These are phyloP conservation scores for Fimicolochytrium jonesii DNA, from an alignment of 192 early-diverging fungal genomes.

Conservation along the genomic window DNA sequence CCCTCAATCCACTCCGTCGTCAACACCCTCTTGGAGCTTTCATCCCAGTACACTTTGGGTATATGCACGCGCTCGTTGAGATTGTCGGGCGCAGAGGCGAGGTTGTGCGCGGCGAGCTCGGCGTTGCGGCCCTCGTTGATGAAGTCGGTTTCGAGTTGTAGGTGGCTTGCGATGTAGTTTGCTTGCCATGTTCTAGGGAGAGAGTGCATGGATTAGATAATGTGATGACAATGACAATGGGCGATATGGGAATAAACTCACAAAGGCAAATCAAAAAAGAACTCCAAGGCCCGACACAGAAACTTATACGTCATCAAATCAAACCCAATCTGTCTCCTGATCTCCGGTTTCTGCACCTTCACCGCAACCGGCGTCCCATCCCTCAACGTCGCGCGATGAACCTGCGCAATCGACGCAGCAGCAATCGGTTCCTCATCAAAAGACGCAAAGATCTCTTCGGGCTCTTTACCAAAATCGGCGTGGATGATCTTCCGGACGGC, in stretches of 20 bases:
- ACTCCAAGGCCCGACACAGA: slow-evolving; percentile 62
- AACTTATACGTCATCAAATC: slow-evolving; percentile 70
- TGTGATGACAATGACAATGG: too few relatives aligned
- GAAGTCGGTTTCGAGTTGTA: slow-evolving; percentile 86
- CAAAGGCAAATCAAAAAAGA: slow-evolving; percentile 78
- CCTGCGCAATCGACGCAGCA: slow-evolving; percentile 91
- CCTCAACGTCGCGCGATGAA: slow-evolving; percentile 75
- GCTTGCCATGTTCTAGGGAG: slow-evolving; percentile 58
- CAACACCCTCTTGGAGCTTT: slow-evolving; percentile 67
- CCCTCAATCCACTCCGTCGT: slow-evolving; percentile 90
- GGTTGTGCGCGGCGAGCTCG: slow-evolving; percentile 45
- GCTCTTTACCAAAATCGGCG: slow-evolving; percentile 53
- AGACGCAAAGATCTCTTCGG: slow-evolving; percentile 54
- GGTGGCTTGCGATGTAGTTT: slow-evolving; percentile 65
- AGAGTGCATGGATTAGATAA: too few relatives aligned
- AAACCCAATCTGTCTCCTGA: slow-evolving; percentile 75
- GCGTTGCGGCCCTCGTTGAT: slow-evolving; percentile 79
- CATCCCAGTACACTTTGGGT: slow-evolving; percentile 71
- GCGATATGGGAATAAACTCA: not conserved
- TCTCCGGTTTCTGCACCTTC: slow-evolving; percentile 92
- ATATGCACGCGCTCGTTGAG: slow-evolving; percentile 61
- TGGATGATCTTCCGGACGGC: slow-evolving; percentile 63
- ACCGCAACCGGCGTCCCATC: slow-evolving; percentile 72
- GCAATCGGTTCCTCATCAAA: slow-evolving; percentile 72
- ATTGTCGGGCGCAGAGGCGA: slow-evolving; percentile 29